A percentile compares a stretch with the other conserved stretches of the same genome.
These are phyloP conservation scores for Gloeophyllum trabeum DNA, from an alignment of 768 basidiomycete species.

Conservation along the genomic window DNA sequence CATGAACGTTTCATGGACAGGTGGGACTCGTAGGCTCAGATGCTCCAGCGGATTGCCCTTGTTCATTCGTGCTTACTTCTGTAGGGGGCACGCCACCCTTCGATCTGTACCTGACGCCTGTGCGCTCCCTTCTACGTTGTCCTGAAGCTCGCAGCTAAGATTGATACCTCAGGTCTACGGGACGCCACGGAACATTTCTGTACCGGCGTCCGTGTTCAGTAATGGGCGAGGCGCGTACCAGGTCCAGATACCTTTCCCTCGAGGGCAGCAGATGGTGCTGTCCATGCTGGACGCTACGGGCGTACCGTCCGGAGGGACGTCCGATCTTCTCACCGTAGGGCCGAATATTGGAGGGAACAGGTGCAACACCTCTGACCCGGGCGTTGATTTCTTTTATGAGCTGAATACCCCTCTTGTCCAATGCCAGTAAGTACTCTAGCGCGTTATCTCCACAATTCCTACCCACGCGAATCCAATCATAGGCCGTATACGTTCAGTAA, in stretches of 20 bases:
- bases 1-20: slow-evolving; percentile 51
- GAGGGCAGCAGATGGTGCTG: slow-evolving; percentile 32
- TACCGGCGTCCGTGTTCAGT: slow-evolving; percentile 42
- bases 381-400: slow-evolving; percentile 13
- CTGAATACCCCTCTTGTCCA: slow-evolving; percentile 30
- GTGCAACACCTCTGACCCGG: slow-evolving; percentile 40
- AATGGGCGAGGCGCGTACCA: slow-evolving; percentile 44
- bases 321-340: slow-evolving; percentile 36
- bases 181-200: slow-evolving; percentile 37
- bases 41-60: background rate
- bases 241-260: slow-evolving; percentile 28
- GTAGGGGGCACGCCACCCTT: background rate
- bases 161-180: slow-evolving; percentile 40
- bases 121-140: slow-evolving; percentile 26
- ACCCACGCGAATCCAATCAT: slow-evolving; percentile 1
- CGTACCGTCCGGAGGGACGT: slow-evolving; percentile 54
- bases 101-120: background rate
- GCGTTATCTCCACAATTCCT: too few species aligned
- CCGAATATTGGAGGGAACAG: slow-evolving; percentile 23
- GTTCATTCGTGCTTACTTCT: background rate
- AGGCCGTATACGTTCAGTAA: slow-evolving; percentile 11
- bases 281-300: slow-evolving; percentile 67
- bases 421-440: slow-evolving; percentile 49
- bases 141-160: background rate
- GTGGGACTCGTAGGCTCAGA: slow-evolving; percentile 25